phyloP scores from a whole-genome alignment of 768 basidiomycete species.

The Leccinum pellstonianum region DNA sequence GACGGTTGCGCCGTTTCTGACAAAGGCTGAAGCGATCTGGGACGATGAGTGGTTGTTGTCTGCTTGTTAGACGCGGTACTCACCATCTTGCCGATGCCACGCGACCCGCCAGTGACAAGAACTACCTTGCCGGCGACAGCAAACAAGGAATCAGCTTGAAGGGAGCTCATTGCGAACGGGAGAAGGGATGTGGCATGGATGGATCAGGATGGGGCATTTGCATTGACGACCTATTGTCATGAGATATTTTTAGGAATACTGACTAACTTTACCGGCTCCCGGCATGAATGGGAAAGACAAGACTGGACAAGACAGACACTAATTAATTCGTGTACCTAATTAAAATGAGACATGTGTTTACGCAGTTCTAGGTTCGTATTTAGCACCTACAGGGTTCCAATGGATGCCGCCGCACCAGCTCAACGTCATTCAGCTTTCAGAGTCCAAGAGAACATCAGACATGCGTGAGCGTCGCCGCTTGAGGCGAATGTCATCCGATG shows the following conservation, averaged over 20 bases:
- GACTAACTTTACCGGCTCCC: constrained; percentile 10
- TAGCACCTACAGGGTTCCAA: constrained; percentile 12
- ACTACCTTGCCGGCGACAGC: constrained; percentile 53
- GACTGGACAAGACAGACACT: constrained; percentile 11
- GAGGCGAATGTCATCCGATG: constrained; percentile 33
- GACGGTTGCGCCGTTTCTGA: constrained; percentile 60
- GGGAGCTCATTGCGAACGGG: constrained; percentile 34
- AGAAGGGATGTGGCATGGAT: not conserved
- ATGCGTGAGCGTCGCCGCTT: constrained; percentile 48
- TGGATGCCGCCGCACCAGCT: constrained; percentile 3
- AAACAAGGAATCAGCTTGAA: constrained; percentile 42
- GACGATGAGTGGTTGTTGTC: constrained; percentile 9
- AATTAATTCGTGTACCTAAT: constrained; percentile 28
- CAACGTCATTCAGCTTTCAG: constrained; percentile 26
- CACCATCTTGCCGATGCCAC: constrained; percentile 68
- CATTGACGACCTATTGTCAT: constrained; percentile 19
- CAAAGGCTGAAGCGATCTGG: constrained; percentile 63
- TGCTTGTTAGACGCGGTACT: constrained; percentile 11
- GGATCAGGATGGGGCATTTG: not conserved
- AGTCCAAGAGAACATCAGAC: constrained; percentile 30
- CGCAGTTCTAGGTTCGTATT: constrained; percentile 8
- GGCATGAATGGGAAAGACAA: constrained; percentile 7
- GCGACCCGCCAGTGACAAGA: constrained; percentile 63
- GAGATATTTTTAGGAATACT: constrained; percentile 11
- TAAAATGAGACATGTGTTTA: constrained; percentile 25